phyloP scores from a whole-genome alignment of 2,329 filamentous ascomycete genomes.

The Trichoderma aggressivum region DNA sequence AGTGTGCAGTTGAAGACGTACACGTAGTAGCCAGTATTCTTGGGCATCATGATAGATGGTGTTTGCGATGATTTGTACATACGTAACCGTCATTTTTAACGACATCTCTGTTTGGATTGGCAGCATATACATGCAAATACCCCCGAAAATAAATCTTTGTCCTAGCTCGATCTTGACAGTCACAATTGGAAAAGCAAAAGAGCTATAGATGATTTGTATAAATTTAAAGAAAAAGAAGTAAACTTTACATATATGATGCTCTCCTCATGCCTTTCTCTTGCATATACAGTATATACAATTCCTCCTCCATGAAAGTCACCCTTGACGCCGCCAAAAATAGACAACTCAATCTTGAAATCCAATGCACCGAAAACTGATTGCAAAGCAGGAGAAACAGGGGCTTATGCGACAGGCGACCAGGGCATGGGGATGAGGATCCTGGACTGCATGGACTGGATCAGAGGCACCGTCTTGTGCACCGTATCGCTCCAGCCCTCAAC shows the following conservation, averaged over 20 bases:
- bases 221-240: background rate
- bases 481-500: conserved; percentile 95
- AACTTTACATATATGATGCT: background rate
- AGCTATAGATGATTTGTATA: background rate
- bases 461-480: conserved; percentile 95
- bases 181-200: background rate
- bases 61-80: background rate
- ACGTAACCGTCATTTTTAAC: background rate
- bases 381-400: background rate
- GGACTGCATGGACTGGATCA: conserved; percentile 96
- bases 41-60: background rate
- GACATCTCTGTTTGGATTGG: background rate
- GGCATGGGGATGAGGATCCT: conserved; percentile 90
- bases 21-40: background rate
- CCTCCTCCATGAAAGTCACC: conserved; percentile 26
- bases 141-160: background rate
- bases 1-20: conserved; percentile 45
- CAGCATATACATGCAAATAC: background rate
- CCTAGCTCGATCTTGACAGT: background rate
- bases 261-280: conserved; percentile 7
- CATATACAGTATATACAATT: conserved; percentile 20
- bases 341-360: background rate
- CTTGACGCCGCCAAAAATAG: conserved; percentile 21
- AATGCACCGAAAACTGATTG: background rate
- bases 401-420: conserved; percentile 86